These are phyloP conservation scores for Inonotus obliquus DNA, from an alignment of 1,284 basidiomycete species.

Conservation along the genomic window DNA sequence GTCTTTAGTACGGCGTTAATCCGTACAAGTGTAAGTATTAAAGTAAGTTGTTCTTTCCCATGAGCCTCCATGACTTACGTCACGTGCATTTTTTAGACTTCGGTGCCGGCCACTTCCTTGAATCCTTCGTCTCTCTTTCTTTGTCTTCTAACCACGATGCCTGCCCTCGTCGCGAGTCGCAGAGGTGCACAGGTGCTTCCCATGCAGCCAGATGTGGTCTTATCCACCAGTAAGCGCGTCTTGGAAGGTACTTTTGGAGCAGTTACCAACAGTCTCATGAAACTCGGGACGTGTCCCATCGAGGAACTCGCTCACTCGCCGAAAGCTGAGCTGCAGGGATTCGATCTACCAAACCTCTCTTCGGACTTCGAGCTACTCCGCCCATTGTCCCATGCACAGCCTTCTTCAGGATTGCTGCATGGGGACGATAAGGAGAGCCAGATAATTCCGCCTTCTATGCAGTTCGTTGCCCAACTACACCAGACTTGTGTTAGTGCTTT, in stretches of 20 bases:
- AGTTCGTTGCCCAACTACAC: constrained; percentile 34
- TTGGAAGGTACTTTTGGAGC: constrained; percentile 10
- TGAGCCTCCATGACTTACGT: background rate
- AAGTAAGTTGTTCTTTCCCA: background rate
- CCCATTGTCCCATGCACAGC: constrained; percentile 1
- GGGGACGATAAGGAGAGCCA: constrained; percentile 10
- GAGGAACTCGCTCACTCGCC: constrained; percentile 14
- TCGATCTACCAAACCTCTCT: constrained; percentile 12
- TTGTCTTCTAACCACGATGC: constrained; percentile 3
- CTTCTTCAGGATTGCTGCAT: constrained; percentile 1
- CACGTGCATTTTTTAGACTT: background rate
- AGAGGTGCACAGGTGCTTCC: background rate
- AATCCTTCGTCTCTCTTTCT: background rate
- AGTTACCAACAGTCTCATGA: constrained; percentile 16
- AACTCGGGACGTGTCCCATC: constrained; percentile 13
- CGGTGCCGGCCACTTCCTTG: background rate
- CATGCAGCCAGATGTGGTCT: constrained; percentile 7
- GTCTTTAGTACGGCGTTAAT: background rate
- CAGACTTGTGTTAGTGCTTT: constrained; percentile 39
- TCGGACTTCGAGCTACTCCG: constrained; percentile 1
- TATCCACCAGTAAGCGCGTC: constrained; percentile 9
- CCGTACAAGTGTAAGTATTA: background rate
- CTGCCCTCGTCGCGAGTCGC: constrained; percentile 7
- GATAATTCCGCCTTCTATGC: constrained; percentile 15
- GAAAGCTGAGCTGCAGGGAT: constrained; percentile 15